phyloP scores from a whole-genome alignment of 2,329 filamentous ascomycete genomes.

The Colletotrichum sp. region DNA sequence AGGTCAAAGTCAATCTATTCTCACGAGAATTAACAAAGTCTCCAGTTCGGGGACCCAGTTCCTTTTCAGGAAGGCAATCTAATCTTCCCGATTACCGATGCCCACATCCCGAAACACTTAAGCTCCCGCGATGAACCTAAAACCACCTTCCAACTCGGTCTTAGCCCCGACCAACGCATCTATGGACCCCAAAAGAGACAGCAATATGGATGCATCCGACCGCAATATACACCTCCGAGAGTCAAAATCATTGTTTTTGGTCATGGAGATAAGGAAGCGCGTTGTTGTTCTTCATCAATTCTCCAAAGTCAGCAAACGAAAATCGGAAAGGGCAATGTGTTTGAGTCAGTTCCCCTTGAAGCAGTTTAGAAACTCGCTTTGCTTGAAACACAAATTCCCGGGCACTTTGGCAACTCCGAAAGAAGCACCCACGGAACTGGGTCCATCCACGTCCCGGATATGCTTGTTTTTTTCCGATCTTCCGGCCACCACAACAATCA shows the following conservation, averaged over 20 bases:
- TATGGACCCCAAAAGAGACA: neutral
- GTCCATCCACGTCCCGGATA: neutral
- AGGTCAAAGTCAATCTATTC: neutral
- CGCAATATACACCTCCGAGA: neutral
- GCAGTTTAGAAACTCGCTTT: neutral
- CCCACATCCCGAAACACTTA: neutral
- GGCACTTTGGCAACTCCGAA: neutral
- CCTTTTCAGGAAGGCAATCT: neutral
- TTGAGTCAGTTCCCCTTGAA: neutral
- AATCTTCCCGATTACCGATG: neutral
- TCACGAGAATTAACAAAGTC: neutral
- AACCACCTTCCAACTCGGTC: neutral
- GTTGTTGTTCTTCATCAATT: neutral
- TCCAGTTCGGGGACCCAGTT: neutral
- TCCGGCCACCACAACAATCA: neutral
- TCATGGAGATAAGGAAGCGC: neutral
- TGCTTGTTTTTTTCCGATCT: neutral
- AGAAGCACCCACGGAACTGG: neutral
- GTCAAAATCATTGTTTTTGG: neutral
- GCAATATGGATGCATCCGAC: neutral
- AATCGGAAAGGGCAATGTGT: neutral
- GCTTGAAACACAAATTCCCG: neutral
- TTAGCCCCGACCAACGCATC: neutral
- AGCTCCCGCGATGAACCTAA: neutral
- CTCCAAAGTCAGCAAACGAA: neutral